These are phyloP conservation scores for Yamadazyma laniorum DNA, from an alignment of 805 yeast species.

Conservation along the genomic window DNA sequence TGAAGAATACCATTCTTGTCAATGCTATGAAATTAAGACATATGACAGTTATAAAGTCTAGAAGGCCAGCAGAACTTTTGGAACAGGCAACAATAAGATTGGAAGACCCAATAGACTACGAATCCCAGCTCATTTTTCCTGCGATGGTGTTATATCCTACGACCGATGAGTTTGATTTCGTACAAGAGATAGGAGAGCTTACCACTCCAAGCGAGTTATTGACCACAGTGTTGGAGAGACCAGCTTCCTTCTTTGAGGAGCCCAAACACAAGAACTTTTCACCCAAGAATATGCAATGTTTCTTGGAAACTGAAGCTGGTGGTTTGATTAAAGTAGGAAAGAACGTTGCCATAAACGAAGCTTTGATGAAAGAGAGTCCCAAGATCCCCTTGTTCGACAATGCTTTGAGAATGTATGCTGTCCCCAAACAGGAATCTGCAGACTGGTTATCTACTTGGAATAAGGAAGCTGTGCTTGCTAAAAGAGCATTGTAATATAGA, in stretches of 20 bases:
- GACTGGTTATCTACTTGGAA: constrained; percentile 70
- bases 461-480: constrained; percentile 55
- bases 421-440: constrained; percentile 67
- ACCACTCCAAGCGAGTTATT: constrained; percentile 64
- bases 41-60: constrained; percentile 47
- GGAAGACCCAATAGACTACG: constrained; percentile 65
- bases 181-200: constrained; percentile 72
- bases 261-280: constrained; percentile 62
- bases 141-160: constrained; percentile 80
- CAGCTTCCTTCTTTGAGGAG: constrained; percentile 64
- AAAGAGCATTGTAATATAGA: constrained; percentile 19
- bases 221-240: constrained; percentile 57
- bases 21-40: constrained; percentile 65
- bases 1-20: constrained; percentile 43
- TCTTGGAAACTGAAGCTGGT: constrained; percentile 78
- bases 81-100: constrained; percentile 51
- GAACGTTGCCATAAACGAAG: constrained; percentile 62
- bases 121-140: constrained; percentile 80
- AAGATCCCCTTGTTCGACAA: constrained; percentile 76
- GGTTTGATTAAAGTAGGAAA: constrained; percentile 86
- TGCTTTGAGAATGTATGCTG: constrained; percentile 68
- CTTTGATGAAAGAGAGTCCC: constrained; percentile 60
- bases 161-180: constrained; percentile 77
- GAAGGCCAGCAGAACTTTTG: constrained; percentile 55
- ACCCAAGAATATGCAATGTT: constrained; percentile 61